Conservation (phyloP, 1,284 basidiomycete genomes). For the Grifola frondosa region DNA sequence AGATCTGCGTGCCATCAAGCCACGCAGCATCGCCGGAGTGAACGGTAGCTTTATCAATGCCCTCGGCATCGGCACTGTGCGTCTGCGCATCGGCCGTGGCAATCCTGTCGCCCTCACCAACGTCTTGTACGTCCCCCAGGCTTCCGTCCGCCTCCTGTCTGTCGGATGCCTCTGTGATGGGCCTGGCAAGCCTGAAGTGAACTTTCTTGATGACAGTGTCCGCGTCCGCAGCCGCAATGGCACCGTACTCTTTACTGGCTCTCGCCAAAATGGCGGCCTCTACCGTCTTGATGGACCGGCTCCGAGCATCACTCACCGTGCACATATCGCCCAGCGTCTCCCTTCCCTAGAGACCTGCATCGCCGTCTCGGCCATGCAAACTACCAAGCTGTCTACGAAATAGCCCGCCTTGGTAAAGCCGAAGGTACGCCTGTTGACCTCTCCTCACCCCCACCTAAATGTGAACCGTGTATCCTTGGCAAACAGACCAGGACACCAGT, state of each 20-base stretch:
- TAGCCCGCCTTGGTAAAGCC: conserved; percentile 24
- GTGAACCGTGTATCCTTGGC: conserved; percentile 22
- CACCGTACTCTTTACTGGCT: conserved; percentile 2
- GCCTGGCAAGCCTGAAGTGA: not conserved
- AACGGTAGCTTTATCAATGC: conserved; percentile 33
- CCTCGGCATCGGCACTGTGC: conserved; percentile 30
- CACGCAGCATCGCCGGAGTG: conserved; percentile 29
- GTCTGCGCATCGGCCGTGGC: conserved; percentile 23
- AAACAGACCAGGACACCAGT: conserved; percentile 18
- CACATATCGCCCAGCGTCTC: not conserved
- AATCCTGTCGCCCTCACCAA: conserved; percentile 10
- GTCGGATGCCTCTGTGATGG: conserved; percentile 16
- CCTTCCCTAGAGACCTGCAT: conserved; percentile 31
- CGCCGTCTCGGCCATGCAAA: conserved; percentile 33
- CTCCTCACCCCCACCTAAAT: conserved; percentile 21
- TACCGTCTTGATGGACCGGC: conserved; percentile 4
- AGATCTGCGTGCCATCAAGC: conserved; percentile 24
- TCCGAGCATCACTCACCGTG: no score
- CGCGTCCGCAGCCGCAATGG: conserved; percentile 2
- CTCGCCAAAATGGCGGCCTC: not conserved
- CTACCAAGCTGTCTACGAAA: conserved; percentile 24
- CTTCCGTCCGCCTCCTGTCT: conserved; percentile 26
- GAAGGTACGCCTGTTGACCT: conserved; percentile 34
- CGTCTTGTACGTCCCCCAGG: conserved; percentile 25
- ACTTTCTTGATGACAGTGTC: conserved; percentile 2